Percentiles rank a stretch among this genome's conserved stretches.
Evolutionary conservation across 352 stramenopile genomes (phyloP).

Genomic region (Globisporangium nodosum): DNA sequence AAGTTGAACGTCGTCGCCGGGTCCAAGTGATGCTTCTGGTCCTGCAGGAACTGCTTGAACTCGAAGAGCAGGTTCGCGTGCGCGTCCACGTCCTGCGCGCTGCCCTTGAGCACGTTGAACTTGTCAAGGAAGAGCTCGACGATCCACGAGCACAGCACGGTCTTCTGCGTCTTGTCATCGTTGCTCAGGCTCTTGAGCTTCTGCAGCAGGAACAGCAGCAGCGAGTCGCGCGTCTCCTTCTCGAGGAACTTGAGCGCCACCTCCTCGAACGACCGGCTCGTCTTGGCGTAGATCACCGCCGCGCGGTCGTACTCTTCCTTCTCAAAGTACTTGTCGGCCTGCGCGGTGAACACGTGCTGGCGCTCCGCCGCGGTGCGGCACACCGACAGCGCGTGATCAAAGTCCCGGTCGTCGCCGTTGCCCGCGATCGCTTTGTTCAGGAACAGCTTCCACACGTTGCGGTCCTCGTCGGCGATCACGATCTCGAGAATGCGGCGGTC

Average conservation of each 20-base stretch:
- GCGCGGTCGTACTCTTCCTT: slow-evolving; percentile 80
- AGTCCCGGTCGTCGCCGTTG: slow-evolving; percentile 74
- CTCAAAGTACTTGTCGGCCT: slow-evolving; percentile 90
- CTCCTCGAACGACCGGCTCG: slow-evolving; percentile 87
- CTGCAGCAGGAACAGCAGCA: slow-evolving; percentile 86
- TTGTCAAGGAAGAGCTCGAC: slow-evolving; percentile 91
- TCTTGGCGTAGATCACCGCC: slow-evolving; percentile 88
- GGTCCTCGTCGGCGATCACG: slow-evolving; percentile 83
- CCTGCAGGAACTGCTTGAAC: slow-evolving; percentile 91
- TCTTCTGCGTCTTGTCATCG: slow-evolving; percentile 90
- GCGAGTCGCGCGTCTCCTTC: slow-evolving; percentile 67
- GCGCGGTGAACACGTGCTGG: slow-evolving; percentile 82
- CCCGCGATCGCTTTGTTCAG: slow-evolving; percentile 80
- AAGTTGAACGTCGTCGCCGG: slow-evolving; percentile 90
- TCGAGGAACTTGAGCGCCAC: slow-evolving; percentile 91
- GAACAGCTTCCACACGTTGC: slow-evolving; percentile 90
- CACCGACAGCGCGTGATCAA: slow-evolving; percentile 83
- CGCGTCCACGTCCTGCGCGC: slow-evolving; percentile 77
- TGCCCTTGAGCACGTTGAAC: slow-evolving; percentile 83
- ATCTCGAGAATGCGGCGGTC: slow-evolving; percentile 77
- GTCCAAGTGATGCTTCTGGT: slow-evolving; percentile 83
- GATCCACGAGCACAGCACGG: slow-evolving; percentile 91
- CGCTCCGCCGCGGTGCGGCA: slow-evolving; percentile 79
- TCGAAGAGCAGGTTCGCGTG: slow-evolving; percentile 86
- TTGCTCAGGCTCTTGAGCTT: slow-evolving; percentile 79